Percentiles rank a stretch among this genome's conserved stretches.
These are phyloP conservation scores for Mortierella hygrophila DNA, from an alignment of 192 early-diverging fungal species.

Conservation along the genomic window DNA sequence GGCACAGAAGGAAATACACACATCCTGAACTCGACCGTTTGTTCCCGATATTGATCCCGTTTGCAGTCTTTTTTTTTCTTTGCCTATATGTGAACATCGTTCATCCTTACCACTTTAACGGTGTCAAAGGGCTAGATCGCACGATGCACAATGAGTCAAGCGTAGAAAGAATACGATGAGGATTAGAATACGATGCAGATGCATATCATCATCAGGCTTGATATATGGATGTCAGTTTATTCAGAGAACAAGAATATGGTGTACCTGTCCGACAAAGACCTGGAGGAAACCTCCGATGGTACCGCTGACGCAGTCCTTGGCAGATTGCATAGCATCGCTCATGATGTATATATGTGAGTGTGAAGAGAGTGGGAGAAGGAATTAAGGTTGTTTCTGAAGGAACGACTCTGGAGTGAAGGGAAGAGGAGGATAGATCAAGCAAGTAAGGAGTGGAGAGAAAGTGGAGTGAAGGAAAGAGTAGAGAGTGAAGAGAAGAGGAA, in stretches of 20 bases:
- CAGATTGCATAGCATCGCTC: conserved; percentile 66
- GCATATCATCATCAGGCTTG: not conserved
- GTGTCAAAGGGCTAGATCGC: conserved; percentile 78
- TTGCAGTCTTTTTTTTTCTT: not conserved
- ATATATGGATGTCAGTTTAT: no score
- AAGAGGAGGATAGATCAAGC: not conserved
- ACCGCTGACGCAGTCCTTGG: conserved; percentile 83
- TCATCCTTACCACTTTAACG: conserved; percentile 77
- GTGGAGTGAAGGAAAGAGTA: conserved; percentile 2
- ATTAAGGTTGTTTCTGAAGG: conserved; percentile 25
- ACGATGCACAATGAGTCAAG: not conserved
- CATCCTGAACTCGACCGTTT: not conserved
- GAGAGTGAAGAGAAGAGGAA: conserved; percentile 1
- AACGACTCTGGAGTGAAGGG: not conserved
- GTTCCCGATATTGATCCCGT: not conserved
- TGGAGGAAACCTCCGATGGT: conserved; percentile 83
- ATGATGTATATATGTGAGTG: conserved; percentile 30
- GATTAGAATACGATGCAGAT: not conserved
- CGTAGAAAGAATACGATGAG: not conserved
- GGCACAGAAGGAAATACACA: not conserved
- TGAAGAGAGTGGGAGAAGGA: not conserved
- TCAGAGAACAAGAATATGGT: not conserved
- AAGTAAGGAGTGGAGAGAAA: not conserved
- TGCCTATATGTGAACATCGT: not conserved
- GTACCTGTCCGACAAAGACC: conserved; percentile 79